phyloP scores from a whole-genome alignment of 768 basidiomycete species.

The Cubamyces lactineus region DNA sequence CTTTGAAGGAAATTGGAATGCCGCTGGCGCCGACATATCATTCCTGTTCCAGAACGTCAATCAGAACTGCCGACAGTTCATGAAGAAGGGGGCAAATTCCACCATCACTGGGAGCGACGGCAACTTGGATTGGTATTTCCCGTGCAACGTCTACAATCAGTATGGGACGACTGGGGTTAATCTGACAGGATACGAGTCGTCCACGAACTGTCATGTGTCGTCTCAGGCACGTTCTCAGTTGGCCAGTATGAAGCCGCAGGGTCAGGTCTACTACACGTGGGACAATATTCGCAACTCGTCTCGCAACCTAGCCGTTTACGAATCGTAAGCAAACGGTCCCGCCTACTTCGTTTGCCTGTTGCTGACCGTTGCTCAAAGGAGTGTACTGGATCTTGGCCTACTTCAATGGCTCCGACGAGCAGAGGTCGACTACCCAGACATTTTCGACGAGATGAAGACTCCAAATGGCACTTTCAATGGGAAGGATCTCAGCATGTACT shows the following conservation, averaged over 20 bases:
- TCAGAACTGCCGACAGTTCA: slow-evolving; percentile 75
- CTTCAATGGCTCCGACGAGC: slow-evolving; percentile 82
- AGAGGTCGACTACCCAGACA: slow-evolving; percentile 78
- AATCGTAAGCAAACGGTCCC: slow-evolving; percentile 64
- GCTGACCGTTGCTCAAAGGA: slow-evolving; percentile 43
- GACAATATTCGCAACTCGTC: slow-evolving; percentile 67
- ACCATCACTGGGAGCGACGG: slow-evolving; percentile 67
- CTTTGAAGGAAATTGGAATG: slow-evolving; percentile 71
- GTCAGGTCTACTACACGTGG: slow-evolving; percentile 96
- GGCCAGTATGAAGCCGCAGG: slow-evolving; percentile 54
- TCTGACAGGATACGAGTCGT: slow-evolving; percentile 63
- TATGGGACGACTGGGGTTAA: slow-evolving; percentile 64
- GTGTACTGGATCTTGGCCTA: slow-evolving; percentile 87
- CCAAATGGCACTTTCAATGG: slow-evolving; percentile 75
- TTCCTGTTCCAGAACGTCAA: slow-evolving; percentile 96
- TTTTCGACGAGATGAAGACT: slow-evolving; percentile 79
- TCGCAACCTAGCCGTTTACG: slow-evolving; percentile 91
- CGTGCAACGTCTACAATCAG: slow-evolving; percentile 90
- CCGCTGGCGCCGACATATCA: slow-evolving; percentile 87
- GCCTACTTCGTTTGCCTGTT: background rate
- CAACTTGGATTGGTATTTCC: slow-evolving; percentile 92
- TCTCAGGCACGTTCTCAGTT: slow-evolving; percentile 57
- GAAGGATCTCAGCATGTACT: slow-evolving; percentile 85
- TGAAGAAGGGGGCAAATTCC: slow-evolving; percentile 71
- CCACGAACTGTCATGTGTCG: slow-evolving; percentile 74